Evolutionary conservation across 78 protist species (phyloP).

Genomic region (Emiliania huxleyi): DNA sequence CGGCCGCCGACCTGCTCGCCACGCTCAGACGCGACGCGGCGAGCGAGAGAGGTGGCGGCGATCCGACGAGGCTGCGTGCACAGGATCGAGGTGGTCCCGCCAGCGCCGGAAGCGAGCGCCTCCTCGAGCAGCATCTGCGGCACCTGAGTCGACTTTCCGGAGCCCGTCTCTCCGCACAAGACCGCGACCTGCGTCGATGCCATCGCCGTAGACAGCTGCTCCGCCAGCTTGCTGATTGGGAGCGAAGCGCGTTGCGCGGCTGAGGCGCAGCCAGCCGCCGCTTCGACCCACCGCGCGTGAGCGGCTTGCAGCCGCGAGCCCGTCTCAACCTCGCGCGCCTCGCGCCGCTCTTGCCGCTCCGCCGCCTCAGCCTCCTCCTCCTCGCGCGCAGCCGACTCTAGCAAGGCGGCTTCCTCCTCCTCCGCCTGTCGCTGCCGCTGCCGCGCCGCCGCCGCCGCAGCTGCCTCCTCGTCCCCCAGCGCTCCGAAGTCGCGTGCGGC

Average conservation of each 20-base stretch:
- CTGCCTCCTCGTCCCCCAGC: background rate
- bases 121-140: conserved; percentile 71
- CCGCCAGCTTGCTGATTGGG: background rate
- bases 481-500: background rate
- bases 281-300: background rate
- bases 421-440: background rate
- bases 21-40: conserved; percentile 82
- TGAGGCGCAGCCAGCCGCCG: background rate
- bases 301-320: background rate
- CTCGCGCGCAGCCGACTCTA: background rate
- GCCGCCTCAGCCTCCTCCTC: background rate
- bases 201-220: background rate
- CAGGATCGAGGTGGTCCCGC: background rate
- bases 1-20: background rate
- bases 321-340: background rate
- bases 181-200: background rate
- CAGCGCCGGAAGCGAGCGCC: background rate
- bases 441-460: background rate
- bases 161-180: conserved; percentile 78
- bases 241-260: background rate
- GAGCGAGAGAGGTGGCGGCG: conserved; percentile 80
- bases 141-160: conserved; percentile 83
- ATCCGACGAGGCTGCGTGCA: conserved; percentile 90
- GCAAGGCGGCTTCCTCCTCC: background rate
- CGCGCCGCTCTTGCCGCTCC: background rate